Conservation (phyloP, 106 monocot species). For the Iris macrosiphon region DNA sequence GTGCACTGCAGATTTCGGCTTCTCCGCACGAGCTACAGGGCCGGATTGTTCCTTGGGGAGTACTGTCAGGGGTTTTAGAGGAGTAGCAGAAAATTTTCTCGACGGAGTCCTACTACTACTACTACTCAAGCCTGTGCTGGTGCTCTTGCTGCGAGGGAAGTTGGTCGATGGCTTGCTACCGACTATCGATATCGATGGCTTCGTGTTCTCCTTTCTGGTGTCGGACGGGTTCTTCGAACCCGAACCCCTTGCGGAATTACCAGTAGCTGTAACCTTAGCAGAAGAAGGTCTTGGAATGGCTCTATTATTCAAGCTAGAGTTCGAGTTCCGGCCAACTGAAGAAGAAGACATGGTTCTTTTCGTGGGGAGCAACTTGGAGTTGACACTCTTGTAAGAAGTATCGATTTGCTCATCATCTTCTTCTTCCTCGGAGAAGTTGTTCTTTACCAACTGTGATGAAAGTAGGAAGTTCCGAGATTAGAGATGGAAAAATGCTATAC, state of each 20-base stretch:
- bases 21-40: no score
- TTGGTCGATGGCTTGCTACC: background rate
- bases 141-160: conserved; percentile 1
- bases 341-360: background rate
- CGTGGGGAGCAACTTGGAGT: background rate
- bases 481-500: background rate
- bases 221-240: background rate
- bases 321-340: background rate
- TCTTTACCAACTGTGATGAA: no score
- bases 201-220: conserved; percentile 10
- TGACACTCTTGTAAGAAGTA: background rate
- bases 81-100: background rate
- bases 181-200: background rate
- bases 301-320: no score
- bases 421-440: background rate
- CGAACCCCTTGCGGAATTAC: background rate
- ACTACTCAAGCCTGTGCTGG: background rate
- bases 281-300: background rate
- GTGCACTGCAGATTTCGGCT: no score
- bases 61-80: background rate
- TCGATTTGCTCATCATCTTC: conserved; percentile 3
- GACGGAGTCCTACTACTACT: background rate
- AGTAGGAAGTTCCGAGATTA: background rate
- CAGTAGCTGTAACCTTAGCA: background rate
- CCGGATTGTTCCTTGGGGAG: no score